Conservation (phyloP, 1,284 basidiomycete species). For the Abortiporus biennis region DNA sequence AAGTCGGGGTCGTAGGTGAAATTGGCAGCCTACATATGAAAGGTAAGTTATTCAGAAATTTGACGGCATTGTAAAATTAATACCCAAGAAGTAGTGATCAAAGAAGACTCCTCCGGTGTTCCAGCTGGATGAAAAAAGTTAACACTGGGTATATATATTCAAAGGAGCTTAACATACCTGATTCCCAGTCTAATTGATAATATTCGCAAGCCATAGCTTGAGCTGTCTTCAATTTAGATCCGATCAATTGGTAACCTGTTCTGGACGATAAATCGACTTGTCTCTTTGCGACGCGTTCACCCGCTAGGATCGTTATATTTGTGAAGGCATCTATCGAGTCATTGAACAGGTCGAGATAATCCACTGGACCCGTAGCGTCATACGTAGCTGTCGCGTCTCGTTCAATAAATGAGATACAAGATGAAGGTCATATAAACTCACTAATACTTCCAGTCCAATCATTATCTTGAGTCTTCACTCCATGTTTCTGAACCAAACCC, state of each 20-base stretch:
- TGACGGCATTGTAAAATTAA: conserved; percentile 4
- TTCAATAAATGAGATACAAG: neutral
- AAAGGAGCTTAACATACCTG: conserved; percentile 12
- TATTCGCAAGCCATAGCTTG: conserved; percentile 50
- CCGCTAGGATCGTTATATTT: conserved; percentile 32
- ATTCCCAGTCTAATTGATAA: conserved; percentile 49
- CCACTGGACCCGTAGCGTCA: conserved; percentile 38
- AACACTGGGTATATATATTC: no score
- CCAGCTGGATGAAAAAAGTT: conserved; percentile 27
- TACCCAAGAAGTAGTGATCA: conserved; percentile 58
- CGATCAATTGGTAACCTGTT: conserved; percentile 42
- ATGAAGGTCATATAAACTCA: conserved; percentile 23
- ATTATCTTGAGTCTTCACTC: conserved; percentile 36
- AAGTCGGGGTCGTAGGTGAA: conserved; percentile 52
- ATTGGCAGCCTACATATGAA: conserved; percentile 60
- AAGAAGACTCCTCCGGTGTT: conserved; percentile 55
- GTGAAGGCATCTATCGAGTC: conserved; percentile 34
- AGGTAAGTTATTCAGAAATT: neutral
- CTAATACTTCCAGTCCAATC: conserved; percentile 29
- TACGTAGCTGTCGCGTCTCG: conserved; percentile 35
- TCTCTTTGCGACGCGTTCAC: conserved; percentile 15
- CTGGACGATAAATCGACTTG: conserved; percentile 44
- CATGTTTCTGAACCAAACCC: conserved; percentile 52
- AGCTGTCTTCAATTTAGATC: conserved; percentile 35
- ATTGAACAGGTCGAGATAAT: conserved; percentile 40